These are phyloP conservation scores for Trichoderma simmonsii DNA, from an alignment of 2,329 filamentous ascomycete species.

Conservation along the genomic window DNA sequence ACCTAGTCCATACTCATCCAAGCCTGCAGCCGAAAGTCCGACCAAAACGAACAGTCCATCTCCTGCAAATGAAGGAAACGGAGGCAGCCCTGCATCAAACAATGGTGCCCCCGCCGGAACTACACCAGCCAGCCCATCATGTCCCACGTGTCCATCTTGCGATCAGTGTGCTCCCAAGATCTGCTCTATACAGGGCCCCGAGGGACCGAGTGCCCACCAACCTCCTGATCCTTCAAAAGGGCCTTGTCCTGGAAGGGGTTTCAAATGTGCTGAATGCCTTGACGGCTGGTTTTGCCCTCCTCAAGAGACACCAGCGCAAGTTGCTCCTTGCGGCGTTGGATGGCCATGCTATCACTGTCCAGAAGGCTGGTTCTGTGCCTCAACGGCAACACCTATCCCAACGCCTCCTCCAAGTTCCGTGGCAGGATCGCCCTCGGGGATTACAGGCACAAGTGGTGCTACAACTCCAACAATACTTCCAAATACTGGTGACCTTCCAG, in stretches of 20 bases:
- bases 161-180: conserved; percentile 11
- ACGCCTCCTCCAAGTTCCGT: not conserved
- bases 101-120: not conserved
- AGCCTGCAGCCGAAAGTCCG: not conserved
- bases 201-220: not conserved
- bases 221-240: conserved; percentile 15
- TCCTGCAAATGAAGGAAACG: not conserved
- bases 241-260: conserved; percentile 29
- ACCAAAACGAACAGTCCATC: not conserved
- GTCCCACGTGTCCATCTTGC: conserved; percentile 24
- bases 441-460: not conserved
- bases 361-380: conserved; percentile 30
- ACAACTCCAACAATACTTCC: not conserved
- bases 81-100: not conserved
- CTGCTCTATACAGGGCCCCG: not conserved
- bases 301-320: conserved; percentile 31
- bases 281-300: conserved; percentile 34
- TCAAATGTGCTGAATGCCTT: conserved; percentile 30
- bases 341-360: conserved; percentile 34
- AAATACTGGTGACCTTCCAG: not conserved
- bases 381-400: conserved; percentile 3
- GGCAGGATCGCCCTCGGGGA: not conserved
- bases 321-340: conserved; percentile 29
- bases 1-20: conserved; percentile 5
- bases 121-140: conserved; percentile 9